These are phyloP conservation scores for Mollisia scopiformis DNA, from an alignment of 2,329 filamentous ascomycete species.

Conservation along the genomic window DNA sequence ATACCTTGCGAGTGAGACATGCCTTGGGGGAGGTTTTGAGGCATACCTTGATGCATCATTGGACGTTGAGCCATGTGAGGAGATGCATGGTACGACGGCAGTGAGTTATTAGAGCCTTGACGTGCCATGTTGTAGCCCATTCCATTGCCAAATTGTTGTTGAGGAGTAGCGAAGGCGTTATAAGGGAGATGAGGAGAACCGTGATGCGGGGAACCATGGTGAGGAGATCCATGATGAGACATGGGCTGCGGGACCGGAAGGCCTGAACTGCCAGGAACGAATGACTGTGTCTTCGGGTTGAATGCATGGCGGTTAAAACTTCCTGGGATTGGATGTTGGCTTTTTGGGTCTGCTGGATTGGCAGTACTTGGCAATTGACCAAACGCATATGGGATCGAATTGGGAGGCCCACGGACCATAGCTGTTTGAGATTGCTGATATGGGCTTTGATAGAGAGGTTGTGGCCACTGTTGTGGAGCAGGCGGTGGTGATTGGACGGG, in stretches of 20 bases:
- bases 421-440: constrained; percentile 35
- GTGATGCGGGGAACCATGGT: constrained; percentile 37
- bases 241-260: constrained; percentile 47
- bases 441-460: constrained; percentile 30
- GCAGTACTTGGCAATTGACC: constrained; percentile 75
- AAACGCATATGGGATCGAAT: constrained; percentile 68
- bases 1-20: constrained; percentile 20
- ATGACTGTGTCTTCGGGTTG: constrained; percentile 92
- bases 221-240: constrained; percentile 36
- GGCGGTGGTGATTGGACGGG: constrained; percentile 36
- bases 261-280: constrained; percentile 69
- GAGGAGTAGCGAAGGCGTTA: constrained; percentile 37
- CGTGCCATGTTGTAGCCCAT: constrained; percentile 40
- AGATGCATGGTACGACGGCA: constrained; percentile 40
- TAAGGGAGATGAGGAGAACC: constrained; percentile 48
- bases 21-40: constrained; percentile 30
- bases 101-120: constrained; percentile 39
- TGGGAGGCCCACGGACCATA: constrained; percentile 28
- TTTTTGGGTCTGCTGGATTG: constrained; percentile 72
- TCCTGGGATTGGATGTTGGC: constrained; percentile 81
- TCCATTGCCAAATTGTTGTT: constrained; percentile 35
- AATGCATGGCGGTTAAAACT: constrained; percentile 85
- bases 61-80: constrained; percentile 38
- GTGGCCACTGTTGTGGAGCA: constrained; percentile 35
- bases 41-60: constrained; percentile 38